Base-by-base conservation (phyloP, 2,329 filamentous ascomycete genomes). In the Scedosporium dehoogii region DNA sequence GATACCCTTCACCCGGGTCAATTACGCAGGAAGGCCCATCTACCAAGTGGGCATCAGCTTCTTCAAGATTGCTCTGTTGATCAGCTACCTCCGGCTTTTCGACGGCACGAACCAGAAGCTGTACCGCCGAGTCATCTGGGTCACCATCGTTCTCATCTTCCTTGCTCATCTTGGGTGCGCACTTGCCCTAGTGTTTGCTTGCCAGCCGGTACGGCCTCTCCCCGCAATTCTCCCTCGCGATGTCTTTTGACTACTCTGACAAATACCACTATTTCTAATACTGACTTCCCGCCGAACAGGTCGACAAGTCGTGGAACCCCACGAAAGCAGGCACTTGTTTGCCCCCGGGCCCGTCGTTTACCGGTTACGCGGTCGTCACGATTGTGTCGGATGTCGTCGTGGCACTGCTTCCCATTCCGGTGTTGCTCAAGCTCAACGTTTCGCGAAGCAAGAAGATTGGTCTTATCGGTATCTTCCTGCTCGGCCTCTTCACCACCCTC, bases 31-130 rank as follows among this genome's bases (percentile, higher is more conserved):
- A 1, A 75, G 81, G 2, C 81, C 81, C 0, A 76, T 83, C 55
- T 84, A 84, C 64, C 80, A 83, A 64, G 59, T 81, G 6, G 81
- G 81, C 44, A 81, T 84, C 68, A 79, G 78, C 64, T 81, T 81
- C 63, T 84, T 84, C 75, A 84, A 84, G 67, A 76, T 82, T 29
- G 79, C 81, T 0, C 71, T 83, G 2, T 72, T 81, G 63, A 76
- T 83, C 66, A 81, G 78, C 65, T 83, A 82, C 65, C 69, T 83
- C 18, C 76, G 79, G 5, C 74, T 84, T 2, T 72, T 83, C 41
- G 75, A 76, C 51, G 76, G 78, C 1, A 82, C 79, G 0, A 75
- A 77, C 27, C 78, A 80, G 60, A 71, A 67, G 23, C 55, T 65
- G 0, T 84, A 83, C 59, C 74, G 78, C 2, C 66, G 68, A 1